A percentile compares a stretch with the other conserved stretches of the same genome.
phyloP scores from a whole-genome alignment of 2,329 filamentous ascomycete genomes.

The Cercospora sojina region DNA sequence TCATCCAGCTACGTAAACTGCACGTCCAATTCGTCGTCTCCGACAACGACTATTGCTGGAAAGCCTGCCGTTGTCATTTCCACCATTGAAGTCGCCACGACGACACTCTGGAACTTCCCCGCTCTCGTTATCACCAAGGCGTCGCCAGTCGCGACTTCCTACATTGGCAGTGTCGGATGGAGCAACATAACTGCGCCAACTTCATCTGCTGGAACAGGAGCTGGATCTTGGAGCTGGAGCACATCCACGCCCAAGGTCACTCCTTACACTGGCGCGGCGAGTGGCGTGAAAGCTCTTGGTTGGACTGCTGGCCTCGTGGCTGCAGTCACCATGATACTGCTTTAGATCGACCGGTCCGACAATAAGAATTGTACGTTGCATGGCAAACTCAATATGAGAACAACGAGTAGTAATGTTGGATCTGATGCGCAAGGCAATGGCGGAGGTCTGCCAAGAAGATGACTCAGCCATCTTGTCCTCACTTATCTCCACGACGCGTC shows the following conservation, averaged over 20 bases:
- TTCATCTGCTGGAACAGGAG: neutral
- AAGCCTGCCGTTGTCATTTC: neutral
- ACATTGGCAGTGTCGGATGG: neutral
- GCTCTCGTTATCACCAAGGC: neutral
- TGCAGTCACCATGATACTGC: neutral
- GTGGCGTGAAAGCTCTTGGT: neutral
- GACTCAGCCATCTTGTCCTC: too few relatives aligned
- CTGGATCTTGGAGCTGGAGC: neutral
- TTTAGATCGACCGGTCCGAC: too few relatives aligned
- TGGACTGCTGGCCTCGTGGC: neutral
- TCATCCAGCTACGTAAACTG: neutral
- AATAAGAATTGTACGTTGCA: too few relatives aligned
- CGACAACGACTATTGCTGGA: neutral
- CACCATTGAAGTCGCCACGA: neutral
- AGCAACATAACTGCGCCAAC: neutral
- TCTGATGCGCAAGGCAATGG: too few relatives aligned
- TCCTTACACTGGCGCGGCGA: neutral
- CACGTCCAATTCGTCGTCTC: neutral
- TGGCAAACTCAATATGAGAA: too few relatives aligned
- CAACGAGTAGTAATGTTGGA: too few relatives aligned
- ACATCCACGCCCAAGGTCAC: neutral
- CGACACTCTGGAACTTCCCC: neutral
- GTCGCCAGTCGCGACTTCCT: neutral
- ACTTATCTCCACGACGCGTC: too few relatives aligned
- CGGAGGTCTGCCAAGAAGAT: too few relatives aligned